Conservation (phyloP, 2,329 filamentous ascomycete species). For the Alternaria consortialis region DNA sequence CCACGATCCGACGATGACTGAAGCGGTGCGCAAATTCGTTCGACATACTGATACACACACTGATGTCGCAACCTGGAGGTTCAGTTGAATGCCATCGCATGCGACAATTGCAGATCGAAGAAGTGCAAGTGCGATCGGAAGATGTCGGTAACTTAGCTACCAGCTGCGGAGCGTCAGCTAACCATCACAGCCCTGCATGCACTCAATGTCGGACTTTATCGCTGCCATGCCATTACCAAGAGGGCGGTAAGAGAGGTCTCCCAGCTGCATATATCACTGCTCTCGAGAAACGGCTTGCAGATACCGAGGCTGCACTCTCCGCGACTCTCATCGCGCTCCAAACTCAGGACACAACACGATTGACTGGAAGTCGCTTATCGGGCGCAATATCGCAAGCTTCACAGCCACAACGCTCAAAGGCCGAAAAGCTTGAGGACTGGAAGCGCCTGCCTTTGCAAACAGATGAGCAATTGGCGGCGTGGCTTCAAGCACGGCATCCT, state of each 20-base stretch:
- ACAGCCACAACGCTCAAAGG: slow-evolving; percentile 28
- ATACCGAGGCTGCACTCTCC: slow-evolving; percentile 37
- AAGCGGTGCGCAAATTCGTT: background rate
- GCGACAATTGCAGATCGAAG: slow-evolving; percentile 38
- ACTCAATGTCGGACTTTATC: slow-evolving; percentile 30
- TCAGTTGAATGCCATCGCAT: slow-evolving; percentile 34
- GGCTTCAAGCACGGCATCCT: slow-evolving; percentile 29
- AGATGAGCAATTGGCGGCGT: slow-evolving; percentile 28
- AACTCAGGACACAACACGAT: slow-evolving; percentile 3
- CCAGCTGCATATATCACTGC: slow-evolving; percentile 37
- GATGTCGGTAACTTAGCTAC: slow-evolving; percentile 20
- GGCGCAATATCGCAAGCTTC: background rate
- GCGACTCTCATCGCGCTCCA: slow-evolving; percentile 24
- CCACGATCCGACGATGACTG: background rate
- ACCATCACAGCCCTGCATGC: slow-evolving; percentile 30
- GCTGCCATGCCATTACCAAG: slow-evolving; percentile 31
- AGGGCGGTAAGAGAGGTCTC: slow-evolving; percentile 39
- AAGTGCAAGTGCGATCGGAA: slow-evolving; percentile 42
- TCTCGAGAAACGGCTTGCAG: slow-evolving; percentile 34
- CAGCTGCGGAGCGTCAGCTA: background rate
- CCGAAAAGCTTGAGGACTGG: slow-evolving; percentile 36
- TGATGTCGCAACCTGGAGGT: background rate
- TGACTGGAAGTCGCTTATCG: background rate
- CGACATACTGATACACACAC: background rate
- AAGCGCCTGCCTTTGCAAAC: slow-evolving; percentile 32